Evolutionary conservation across 768 basidiomycete genomes (phyloP).

Genomic region (Rhodotorula graminis): DNA sequence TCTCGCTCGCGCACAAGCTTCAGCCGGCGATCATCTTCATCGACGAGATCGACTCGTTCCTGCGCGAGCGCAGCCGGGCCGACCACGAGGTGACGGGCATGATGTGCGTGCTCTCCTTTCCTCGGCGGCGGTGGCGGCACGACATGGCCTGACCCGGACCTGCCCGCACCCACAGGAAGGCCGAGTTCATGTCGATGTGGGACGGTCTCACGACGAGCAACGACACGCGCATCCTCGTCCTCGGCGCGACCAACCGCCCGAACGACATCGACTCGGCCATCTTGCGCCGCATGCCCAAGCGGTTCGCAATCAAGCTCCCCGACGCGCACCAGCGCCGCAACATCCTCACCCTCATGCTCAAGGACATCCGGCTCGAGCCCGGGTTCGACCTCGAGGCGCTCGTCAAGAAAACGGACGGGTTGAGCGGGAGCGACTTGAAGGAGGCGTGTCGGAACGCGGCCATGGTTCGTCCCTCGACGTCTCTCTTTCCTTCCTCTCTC

Average conservation of each 20-base stretch:
- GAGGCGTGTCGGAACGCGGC: constrained; percentile 91
- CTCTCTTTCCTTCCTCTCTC: background rate
- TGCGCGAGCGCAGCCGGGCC: constrained; percentile 75
- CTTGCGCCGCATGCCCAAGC: constrained; percentile 91
- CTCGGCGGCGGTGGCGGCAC: too few relatives aligned
- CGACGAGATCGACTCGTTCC: constrained; percentile 94
- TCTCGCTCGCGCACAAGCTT: constrained; percentile 85
- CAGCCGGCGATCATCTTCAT: constrained; percentile 98
- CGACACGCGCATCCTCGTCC: constrained; percentile 45
- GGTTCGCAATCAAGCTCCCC: constrained; percentile 79
- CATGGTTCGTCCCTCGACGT: constrained; percentile 57
- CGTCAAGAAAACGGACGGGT: constrained; percentile 64
- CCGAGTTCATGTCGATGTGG: constrained; percentile 60
- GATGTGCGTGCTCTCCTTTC: constrained; percentile 50
- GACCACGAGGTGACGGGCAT: constrained; percentile 98
- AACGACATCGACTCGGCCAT: constrained; percentile 85
- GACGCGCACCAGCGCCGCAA: constrained; percentile 70
- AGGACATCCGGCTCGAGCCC: constrained; percentile 64
- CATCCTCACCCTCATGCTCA: constrained; percentile 80
- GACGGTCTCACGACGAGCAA: constrained; percentile 78
- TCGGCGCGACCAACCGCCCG: constrained; percentile 93
- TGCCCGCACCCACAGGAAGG: constrained; percentile 29
- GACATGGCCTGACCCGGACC: too few relatives aligned
- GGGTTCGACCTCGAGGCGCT: constrained; percentile 61
- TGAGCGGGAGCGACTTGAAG: constrained; percentile 83